Evolutionary conservation across 1,284 basidiomycete genomes (phyloP), one percentile per base, ranked within the genome.

Genomic region (Tilletia caries): DNA sequence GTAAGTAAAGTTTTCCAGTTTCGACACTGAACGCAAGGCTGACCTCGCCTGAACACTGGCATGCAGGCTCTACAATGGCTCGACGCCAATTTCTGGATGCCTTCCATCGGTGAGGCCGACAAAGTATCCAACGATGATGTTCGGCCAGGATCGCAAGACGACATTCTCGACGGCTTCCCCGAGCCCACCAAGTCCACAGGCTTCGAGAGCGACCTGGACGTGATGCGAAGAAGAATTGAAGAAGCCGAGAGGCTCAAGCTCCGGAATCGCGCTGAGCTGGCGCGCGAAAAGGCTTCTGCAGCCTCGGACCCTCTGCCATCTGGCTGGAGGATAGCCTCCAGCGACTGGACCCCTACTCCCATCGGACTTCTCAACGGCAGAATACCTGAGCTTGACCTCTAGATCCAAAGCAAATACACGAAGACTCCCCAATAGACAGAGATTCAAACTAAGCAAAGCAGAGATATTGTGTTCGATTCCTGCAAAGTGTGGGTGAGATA

Each of bases 51-150:
- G 27, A 23, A 29, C 18, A 1, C 33, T 33, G 32, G 34, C 15
- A 25, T 23, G 0, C 43, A 68, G 44, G 73, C 81, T 0, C 68
- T 83, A 1, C 67, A 66, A 0, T 83, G 81, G 81, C 72, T 83
- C 0, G 68, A 76, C 41, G 34, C 52, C 27, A 72, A 76, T 48
- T 80, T 76, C 62, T 80, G 79, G 79, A 32, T 64, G 8, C 78
- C 78, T 10, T 37, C 32, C 52, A 50, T 25, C 32, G n/a, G 33
- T 29, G 64, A 46, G 60, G 27, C 43, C 25, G 43, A 68, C 15
- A 68, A 23, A 20, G 2, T 23, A 32, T 23, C 41, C 37, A 15
- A 15, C 37, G 37, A 41, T 41, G 37, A 41, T 15, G 8, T 15
- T 12, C 2, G 20, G 13, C 15, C 8, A 33, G 23, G 20, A 67